phyloP scores from a whole-genome alignment of 352 stramenopile species.

The Phytophthora constricta region DNA sequence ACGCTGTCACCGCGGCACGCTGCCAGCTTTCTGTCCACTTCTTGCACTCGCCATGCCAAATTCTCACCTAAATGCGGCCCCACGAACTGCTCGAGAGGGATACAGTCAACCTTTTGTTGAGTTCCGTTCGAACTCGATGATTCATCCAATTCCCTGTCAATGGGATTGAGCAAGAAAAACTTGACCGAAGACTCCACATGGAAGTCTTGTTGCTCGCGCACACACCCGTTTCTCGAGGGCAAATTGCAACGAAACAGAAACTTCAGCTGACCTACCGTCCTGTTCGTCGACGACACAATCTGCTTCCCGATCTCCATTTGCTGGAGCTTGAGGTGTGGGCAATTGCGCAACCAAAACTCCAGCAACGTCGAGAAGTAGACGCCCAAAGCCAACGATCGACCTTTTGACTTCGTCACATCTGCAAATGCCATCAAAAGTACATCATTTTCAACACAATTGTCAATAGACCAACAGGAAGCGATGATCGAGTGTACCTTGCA shows the following conservation, averaged over 20 bases:
- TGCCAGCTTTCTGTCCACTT: conserved; percentile 71
- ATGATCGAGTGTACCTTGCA: conserved; percentile 56
- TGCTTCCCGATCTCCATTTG: conserved; percentile 64
- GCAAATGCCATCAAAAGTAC: background rate
- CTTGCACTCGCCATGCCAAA: conserved; percentile 71
- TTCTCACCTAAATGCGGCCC: conserved; percentile 78
- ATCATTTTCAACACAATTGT: background rate
- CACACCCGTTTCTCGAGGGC: conserved; percentile 9
- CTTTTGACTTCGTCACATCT: conserved; percentile 46
- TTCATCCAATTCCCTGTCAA: conserved; percentile 16
- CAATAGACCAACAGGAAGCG: background rate
- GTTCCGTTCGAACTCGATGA: background rate
- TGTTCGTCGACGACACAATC: conserved; percentile 64
- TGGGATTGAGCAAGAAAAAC: conserved; percentile 73
- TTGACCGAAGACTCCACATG: conserved; percentile 86
- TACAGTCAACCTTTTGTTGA: conserved; percentile 1
- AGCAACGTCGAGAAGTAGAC: conserved; percentile 78
- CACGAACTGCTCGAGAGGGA: conserved; percentile 72
- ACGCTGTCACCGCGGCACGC: conserved; percentile 65
- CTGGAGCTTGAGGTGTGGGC: conserved; percentile 46
- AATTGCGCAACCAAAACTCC: conserved; percentile 73
- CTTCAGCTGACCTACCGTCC: conserved; percentile 79
- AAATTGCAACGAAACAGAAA: conserved; percentile 68
- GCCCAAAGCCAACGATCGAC: conserved; percentile 55
- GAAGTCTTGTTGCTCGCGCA: conserved; percentile 37